A percentile compares a stretch with the other conserved stretches of the same genome.
phyloP scores from a whole-genome alignment of 208 protist species.

The Endotrypanum monterogeii region DNA sequence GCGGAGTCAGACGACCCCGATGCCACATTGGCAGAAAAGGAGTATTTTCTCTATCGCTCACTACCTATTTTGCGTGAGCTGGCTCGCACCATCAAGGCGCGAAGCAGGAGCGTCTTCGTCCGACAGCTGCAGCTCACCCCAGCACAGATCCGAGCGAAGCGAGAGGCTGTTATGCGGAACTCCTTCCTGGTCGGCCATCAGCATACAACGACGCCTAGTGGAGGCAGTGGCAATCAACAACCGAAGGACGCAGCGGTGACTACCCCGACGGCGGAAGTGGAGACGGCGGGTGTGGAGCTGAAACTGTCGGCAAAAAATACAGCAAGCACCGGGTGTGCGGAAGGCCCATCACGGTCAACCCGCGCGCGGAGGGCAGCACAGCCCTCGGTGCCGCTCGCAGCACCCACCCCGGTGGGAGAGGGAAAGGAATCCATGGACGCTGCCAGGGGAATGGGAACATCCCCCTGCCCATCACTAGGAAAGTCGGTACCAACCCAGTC shows the following conservation, averaged over 20 bases:
- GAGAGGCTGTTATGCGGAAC: slow-evolving; percentile 60
- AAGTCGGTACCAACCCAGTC: not conserved
- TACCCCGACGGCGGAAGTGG: not conserved
- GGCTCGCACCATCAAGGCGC: slow-evolving; percentile 46
- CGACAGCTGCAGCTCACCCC: slow-evolving; percentile 53
- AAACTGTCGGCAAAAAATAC: not conserved
- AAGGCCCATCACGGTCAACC: slow-evolving; percentile 2
- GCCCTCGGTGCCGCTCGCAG: too few species aligned
- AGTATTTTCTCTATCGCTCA: slow-evolving; percentile 16
- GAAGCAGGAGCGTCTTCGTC: slow-evolving; percentile 34
- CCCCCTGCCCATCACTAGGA: not conserved
- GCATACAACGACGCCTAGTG: not conserved
- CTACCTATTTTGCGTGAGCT: slow-evolving; percentile 63
- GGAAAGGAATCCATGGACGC: not conserved
- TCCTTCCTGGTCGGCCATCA: slow-evolving; percentile 31
- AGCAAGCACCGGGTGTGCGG: not conserved
- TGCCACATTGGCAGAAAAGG: not conserved
- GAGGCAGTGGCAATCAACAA: not conserved
- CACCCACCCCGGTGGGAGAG: not conserved
- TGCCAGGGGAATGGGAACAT: not conserved
- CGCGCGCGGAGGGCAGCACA: not conserved
- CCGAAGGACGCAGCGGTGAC: not conserved
- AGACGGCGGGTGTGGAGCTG: not conserved
- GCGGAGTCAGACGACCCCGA: not conserved
- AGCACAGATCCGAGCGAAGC: slow-evolving; percentile 64